Conservation (phyloP, 257 asterid genomes). For the Ajuga chamaepitys region DNA sequence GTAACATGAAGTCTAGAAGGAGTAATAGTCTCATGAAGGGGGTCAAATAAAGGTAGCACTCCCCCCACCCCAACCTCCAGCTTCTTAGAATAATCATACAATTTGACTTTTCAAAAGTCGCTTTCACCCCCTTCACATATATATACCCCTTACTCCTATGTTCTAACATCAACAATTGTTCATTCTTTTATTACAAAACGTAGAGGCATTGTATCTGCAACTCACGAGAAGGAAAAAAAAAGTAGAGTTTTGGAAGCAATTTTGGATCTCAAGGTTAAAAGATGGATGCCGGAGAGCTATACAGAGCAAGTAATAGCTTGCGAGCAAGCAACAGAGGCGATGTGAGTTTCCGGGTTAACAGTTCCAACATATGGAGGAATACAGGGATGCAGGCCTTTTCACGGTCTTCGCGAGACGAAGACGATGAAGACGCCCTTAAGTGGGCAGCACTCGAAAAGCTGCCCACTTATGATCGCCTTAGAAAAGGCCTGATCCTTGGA, state of each 20-base stretch:
- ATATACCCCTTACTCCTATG: background rate
- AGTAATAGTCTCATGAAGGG: background rate
- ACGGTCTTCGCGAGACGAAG: too few relatives aligned
- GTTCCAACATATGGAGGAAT: too few relatives aligned
- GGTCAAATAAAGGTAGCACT: background rate
- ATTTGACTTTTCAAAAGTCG: background rate
- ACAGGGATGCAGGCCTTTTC: too few relatives aligned
- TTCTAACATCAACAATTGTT: background rate
- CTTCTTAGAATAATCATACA: background rate
- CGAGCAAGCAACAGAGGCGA: too few relatives aligned
- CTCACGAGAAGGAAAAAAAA: background rate
- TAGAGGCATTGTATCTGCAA: background rate
- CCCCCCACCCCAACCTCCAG: too few relatives aligned
- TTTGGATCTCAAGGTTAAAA: background rate
- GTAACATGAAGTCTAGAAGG: too few relatives aligned
- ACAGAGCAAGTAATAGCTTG: too few relatives aligned
- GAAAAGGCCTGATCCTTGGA: slow-evolving; percentile 53
- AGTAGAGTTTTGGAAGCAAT: background rate
- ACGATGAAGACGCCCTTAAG: too few relatives aligned
- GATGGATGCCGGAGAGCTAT: slow-evolving; percentile 40
- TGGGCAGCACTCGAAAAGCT: slow-evolving; percentile 60
- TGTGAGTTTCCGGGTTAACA: too few relatives aligned
- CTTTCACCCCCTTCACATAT: background rate
- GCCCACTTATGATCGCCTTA: slow-evolving; percentile 59
- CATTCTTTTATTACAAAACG: background rate